phyloP scores from a whole-genome alignment of 805 yeast genomes.

The Scheffersomyces lignosus region DNA sequence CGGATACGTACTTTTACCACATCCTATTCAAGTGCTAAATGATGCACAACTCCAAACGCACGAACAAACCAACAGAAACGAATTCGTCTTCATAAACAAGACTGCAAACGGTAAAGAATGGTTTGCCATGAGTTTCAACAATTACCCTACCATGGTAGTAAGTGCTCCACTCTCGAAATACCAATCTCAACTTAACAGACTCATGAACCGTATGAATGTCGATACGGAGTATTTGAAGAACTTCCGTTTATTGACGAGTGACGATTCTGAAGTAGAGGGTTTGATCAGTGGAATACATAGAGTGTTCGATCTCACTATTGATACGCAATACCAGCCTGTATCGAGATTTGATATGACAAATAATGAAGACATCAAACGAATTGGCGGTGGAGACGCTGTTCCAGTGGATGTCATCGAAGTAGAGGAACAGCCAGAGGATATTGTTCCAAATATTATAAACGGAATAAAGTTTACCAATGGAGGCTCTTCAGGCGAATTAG shows the following conservation, averaged over 20 bases:
- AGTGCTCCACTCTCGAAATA: constrained; percentile 77
- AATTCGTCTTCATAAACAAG: constrained; percentile 63
- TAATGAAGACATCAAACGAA: constrained; percentile 15
- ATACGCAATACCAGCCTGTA: constrained; percentile 37
- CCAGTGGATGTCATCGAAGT: neutral
- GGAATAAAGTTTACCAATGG: constrained; percentile 33
- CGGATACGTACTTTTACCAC: constrained; percentile 61
- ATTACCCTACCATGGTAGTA: constrained; percentile 79
- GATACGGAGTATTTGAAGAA: constrained; percentile 16
- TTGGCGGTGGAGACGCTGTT: constrained; percentile 22
- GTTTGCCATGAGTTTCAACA: constrained; percentile 79
- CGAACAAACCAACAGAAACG: constrained; percentile 21
- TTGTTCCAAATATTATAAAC: constrained; percentile 31
- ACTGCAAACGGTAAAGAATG: constrained; percentile 66
- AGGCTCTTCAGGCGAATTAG: neutral
- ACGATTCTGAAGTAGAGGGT: constrained; percentile 20
- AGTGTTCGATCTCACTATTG: constrained; percentile 25
- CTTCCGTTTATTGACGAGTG: constrained; percentile 15
- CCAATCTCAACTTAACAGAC: constrained; percentile 36
- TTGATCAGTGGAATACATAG: constrained; percentile 39
- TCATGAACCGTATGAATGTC: constrained; percentile 9
- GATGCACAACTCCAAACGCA: constrained; percentile 24
- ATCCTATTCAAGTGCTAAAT: constrained; percentile 54
- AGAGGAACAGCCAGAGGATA: constrained; percentile 1
- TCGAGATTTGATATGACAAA: constrained; percentile 22